These are phyloP conservation scores for Hypoxylon intermedium DNA, from an alignment of 495 filamentous ascomycete species.

Conservation along the genomic window DNA sequence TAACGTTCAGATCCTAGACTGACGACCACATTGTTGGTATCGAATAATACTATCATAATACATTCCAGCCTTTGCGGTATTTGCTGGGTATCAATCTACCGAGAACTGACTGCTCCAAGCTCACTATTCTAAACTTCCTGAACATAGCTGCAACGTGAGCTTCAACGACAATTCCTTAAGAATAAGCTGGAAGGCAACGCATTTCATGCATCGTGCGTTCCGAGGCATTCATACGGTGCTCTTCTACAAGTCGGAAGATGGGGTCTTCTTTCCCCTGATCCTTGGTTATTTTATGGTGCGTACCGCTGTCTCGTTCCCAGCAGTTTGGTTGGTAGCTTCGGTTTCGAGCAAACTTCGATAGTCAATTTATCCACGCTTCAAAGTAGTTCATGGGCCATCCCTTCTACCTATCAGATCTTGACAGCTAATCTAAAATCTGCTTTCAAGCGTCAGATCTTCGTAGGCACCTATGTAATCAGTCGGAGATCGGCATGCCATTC, in stretches of 20 bases:
- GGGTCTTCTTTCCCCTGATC: neutral
- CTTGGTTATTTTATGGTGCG: neutral
- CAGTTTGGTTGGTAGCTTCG: constrained; percentile 19
- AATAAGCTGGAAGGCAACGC: no score
- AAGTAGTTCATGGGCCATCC: neutral
- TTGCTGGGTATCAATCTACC: neutral
- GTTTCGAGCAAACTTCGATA: neutral
- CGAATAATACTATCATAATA: neutral
- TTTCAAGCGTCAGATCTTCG: no score
- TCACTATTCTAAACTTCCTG: no score
- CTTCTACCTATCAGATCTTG: neutral
- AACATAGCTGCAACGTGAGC: no score
- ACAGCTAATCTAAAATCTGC: neutral
- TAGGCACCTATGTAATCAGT: no score
- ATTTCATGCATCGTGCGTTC: no score
- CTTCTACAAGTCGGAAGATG: constrained; percentile 1
- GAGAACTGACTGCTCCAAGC: no score
- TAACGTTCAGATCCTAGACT: neutral
- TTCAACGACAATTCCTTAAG: no score
- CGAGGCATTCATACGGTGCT: neutral
- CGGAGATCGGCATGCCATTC: constrained; percentile 19
- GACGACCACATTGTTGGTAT: constrained; percentile 1
- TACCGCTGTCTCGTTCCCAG: constrained; percentile 14
- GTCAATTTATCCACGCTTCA: neutral
- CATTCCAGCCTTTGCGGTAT: neutral